Conservation (phyloP, 2,329 filamentous ascomycete species). For the Moelleriella libera region DNA sequence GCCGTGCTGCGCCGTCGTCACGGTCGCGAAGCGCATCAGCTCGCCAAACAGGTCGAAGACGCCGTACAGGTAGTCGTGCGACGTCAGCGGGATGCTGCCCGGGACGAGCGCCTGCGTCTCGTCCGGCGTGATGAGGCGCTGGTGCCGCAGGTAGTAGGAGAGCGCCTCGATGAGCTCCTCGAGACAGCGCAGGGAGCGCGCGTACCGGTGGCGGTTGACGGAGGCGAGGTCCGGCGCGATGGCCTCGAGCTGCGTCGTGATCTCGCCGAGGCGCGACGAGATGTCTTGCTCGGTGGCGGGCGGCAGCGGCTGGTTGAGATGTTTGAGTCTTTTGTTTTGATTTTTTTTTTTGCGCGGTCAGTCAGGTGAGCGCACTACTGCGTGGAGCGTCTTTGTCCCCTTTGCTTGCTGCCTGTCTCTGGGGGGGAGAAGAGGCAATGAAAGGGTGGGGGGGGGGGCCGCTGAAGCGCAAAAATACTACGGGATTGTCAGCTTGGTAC, state of each 20-base stretch:
- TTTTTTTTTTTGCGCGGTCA: no score
- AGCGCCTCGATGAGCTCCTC: slow-evolving; percentile 93
- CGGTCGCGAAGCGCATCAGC: slow-evolving; percentile 92
- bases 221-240: slow-evolving; percentile 63
- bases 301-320: slow-evolving; percentile 49
- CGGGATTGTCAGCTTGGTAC: no score
- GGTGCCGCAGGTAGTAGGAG: slow-evolving; percentile 74
- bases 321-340: slow-evolving; percentile 36
- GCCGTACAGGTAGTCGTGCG: slow-evolving; percentile 79
- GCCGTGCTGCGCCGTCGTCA: slow-evolving; percentile 65
- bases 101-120: slow-evolving; percentile 39
- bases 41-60: slow-evolving; percentile 91
- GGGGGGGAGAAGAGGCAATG: not conserved
- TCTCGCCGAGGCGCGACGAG: slow-evolving; percentile 53
- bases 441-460: slow-evolving; percentile 7
- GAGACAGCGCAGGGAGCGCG: slow-evolving; percentile 64
- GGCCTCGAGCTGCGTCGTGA: slow-evolving; percentile 50
- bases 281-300: slow-evolving; percentile 56
- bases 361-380: not conserved
- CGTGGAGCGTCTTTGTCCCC: no score
- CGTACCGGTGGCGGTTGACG: slow-evolving; percentile 73
- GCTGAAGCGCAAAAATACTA: slow-evolving; percentile 24
- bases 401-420: not conserved
- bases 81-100: slow-evolving; percentile 48
- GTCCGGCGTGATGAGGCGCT: slow-evolving; percentile 56